phyloP scores from a whole-genome alignment of 164 flowering plant species.

The Vitis rupestris region DNA sequence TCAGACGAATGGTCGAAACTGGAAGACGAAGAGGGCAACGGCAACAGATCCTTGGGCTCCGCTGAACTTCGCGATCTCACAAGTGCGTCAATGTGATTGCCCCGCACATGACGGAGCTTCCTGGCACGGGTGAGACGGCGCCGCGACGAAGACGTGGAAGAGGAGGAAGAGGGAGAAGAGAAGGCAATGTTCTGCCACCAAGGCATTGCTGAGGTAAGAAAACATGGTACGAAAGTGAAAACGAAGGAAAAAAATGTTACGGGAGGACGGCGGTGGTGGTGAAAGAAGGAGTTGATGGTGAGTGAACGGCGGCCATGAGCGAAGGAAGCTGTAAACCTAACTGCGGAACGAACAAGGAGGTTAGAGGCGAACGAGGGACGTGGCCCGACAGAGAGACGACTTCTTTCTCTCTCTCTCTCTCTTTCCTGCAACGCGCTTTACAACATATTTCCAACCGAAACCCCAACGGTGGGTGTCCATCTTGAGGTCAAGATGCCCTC shows the following conservation, averaged over 20 bases:
- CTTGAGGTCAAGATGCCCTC: constrained; percentile 9
- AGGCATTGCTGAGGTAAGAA: constrained; percentile 32
- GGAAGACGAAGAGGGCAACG: background rate
- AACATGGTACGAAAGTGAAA: constrained; percentile 19
- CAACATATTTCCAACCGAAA: constrained; percentile 13
- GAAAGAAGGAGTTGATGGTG: background rate
- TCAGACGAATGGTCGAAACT: background rate
- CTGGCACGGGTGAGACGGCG: constrained; percentile 16
- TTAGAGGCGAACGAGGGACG: background rate
- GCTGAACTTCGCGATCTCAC: background rate
- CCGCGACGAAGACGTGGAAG: constrained; percentile 22
- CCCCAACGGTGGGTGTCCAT: constrained; percentile 8
- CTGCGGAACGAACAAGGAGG: background rate
- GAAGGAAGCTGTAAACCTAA: background rate
- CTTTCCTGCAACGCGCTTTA: constrained; percentile 17
- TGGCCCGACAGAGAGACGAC: background rate
- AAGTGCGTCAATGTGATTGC: constrained; percentile 2
- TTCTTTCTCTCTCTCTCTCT: background rate
- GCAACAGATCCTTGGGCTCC: background rate
- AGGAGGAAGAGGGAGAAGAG: constrained; percentile 21
- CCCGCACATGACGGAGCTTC: constrained; percentile 22
- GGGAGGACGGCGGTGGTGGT: background rate
- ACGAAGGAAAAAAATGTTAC: too few relatives aligned
- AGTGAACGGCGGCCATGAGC: too few relatives aligned
- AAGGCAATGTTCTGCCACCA: constrained; percentile 36